Conservation (phyloP, 2,329 filamentous ascomycete species). For the Aspergillus carbonarius region DNA sequence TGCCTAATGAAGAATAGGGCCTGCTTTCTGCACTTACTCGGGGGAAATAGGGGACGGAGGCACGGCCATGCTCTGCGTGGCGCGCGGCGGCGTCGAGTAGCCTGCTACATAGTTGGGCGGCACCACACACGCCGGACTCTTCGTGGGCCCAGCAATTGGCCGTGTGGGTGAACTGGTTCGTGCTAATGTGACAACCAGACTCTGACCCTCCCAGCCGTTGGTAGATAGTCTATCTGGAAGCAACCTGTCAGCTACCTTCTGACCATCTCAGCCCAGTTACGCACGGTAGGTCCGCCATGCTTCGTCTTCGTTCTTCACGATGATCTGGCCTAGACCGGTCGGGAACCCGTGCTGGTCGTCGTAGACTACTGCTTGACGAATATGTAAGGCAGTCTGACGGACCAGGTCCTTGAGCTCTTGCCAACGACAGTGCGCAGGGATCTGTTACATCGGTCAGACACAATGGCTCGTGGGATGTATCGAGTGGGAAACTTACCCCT, state of each 20-base stretch:
- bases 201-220: constrained; percentile 46
- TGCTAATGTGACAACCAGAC: constrained; percentile 43
- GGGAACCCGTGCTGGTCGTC: constrained; percentile 45
- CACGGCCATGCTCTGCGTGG: constrained; percentile 27
- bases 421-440: constrained; percentile 46
- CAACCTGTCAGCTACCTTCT: constrained; percentile 15
- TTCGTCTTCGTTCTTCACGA: constrained; percentile 46
- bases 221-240: constrained; percentile 40
- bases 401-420: constrained; percentile 48
- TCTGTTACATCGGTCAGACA: constrained; percentile 28
- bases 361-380: constrained; percentile 46
- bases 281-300: constrained; percentile 46
- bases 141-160: constrained; percentile 44
- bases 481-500: constrained; percentile 32
- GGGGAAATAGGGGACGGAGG: constrained; percentile 38
- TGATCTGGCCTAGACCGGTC: constrained; percentile 45
- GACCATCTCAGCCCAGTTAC: constrained; percentile 11
- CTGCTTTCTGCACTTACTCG: constrained; percentile 29
- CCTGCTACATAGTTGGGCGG: constrained; percentile 30
- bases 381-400: constrained; percentile 45
- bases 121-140: constrained; percentile 33
- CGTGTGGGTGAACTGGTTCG: constrained; percentile 41
- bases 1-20: not conserved
- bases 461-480: not conserved
- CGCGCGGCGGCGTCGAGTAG: constrained; percentile 35